Evolutionary conservation across 2,329 filamentous ascomycete genomes (phyloP).

Genomic region (Cryphonectria carpinicola): DNA sequence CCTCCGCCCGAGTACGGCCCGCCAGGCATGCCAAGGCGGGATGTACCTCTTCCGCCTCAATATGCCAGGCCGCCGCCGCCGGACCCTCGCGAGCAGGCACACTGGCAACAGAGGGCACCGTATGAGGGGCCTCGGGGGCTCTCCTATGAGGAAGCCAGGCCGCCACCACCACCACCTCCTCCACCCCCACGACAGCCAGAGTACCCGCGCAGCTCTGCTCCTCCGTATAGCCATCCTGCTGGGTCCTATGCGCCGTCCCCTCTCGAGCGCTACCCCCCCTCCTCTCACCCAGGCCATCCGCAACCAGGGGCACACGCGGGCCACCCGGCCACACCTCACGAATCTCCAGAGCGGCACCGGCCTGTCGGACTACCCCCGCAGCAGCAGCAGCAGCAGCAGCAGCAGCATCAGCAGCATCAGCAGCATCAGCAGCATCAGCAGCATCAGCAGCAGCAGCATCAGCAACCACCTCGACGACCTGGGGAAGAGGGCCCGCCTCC

Average conservation of each 20-base stretch:
- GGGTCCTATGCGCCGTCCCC: slow-evolving; percentile 42
- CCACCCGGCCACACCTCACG: slow-evolving; percentile 44
- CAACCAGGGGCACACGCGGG: slow-evolving; percentile 37
- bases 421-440: slow-evolving; percentile 40
- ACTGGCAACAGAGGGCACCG: slow-evolving; percentile 43
- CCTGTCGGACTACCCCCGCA: slow-evolving; percentile 43
- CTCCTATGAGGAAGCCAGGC: slow-evolving; percentile 43
- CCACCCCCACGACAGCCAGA: slow-evolving; percentile 49
- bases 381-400: slow-evolving; percentile 39
- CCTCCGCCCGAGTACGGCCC: slow-evolving; percentile 49
- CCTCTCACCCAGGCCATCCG: slow-evolving; percentile 40
- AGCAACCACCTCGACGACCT: slow-evolving; percentile 42
- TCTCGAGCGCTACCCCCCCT: slow-evolving; percentile 45
- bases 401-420: slow-evolving; percentile 31
- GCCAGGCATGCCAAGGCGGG: slow-evolving; percentile 34
- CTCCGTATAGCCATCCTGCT: slow-evolving; percentile 44
- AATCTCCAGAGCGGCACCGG: slow-evolving; percentile 56
- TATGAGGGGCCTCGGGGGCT: slow-evolving; percentile 47
- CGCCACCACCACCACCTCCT: slow-evolving; percentile 47
- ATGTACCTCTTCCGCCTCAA: slow-evolving; percentile 40
- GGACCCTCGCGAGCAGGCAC: slow-evolving; percentile 45
- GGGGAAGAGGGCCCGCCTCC: slow-evolving; percentile 55
- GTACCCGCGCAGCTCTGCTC: slow-evolving; percentile 49
- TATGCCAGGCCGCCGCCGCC: slow-evolving; percentile 49
- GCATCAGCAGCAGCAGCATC: slow-evolving; percentile 29